Evolutionary conservation across 495 filamentous ascomycete species (phyloP).

Genomic region (Chaetomium fimeti): DNA sequence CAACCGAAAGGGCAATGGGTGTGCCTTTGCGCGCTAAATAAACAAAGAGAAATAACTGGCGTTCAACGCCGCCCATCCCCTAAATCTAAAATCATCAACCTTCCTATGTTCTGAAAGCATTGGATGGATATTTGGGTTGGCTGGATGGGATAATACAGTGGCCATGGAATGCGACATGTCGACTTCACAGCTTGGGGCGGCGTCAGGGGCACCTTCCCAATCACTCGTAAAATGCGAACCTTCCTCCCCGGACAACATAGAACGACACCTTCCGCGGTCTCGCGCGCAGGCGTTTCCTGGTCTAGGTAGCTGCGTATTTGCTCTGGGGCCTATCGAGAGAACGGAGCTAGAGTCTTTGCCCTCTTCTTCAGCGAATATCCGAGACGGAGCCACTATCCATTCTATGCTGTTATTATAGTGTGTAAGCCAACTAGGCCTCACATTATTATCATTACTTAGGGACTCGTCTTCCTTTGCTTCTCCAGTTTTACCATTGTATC

Average conservation of each 20-base stretch:
- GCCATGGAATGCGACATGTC: too few species aligned
- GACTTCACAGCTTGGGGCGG: not conserved
- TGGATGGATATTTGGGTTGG: too few species aligned
- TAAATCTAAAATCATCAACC: not conserved
- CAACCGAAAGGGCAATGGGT: not conserved
- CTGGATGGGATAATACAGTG: too few species aligned
- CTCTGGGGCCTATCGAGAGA: not conserved
- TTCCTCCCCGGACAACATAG: not conserved
- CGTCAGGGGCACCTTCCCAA: not conserved
- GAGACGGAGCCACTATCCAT: too few species aligned
- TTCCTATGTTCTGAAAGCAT: too few species aligned
- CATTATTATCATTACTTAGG: slow-evolving; percentile 1
- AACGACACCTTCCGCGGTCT: not conserved
- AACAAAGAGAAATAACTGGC: not conserved
- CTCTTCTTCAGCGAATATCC: not conserved
- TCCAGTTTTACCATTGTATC: not conserved
- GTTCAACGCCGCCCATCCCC: not conserved
- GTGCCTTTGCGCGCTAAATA: not conserved
- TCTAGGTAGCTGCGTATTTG: not conserved
- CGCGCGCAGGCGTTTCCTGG: not conserved
- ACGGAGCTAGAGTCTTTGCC: not conserved
- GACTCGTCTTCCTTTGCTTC: not conserved
- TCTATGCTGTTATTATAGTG: not conserved
- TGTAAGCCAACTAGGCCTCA: not conserved
- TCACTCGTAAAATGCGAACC: too few species aligned